Conservation (phyloP, 2,329 filamentous ascomycete species). For the Keithomyces neogunnii region DNA sequence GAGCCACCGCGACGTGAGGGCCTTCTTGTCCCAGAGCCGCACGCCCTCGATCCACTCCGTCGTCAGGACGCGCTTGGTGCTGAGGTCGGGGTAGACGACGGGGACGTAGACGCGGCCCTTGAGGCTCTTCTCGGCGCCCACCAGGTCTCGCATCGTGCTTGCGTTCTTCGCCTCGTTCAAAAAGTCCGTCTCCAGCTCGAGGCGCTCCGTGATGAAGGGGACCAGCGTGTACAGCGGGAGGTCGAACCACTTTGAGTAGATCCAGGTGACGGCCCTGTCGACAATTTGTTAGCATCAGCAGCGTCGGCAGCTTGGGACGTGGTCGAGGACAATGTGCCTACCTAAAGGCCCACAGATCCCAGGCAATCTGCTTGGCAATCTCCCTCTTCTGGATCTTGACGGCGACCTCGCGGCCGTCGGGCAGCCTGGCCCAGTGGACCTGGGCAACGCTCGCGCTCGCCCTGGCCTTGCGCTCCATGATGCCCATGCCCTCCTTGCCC, state of each 20-base stretch:
- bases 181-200: constrained; percentile 92
- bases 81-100: constrained; percentile 72
- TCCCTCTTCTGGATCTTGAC: constrained; percentile 96
- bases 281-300: neutral
- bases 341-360: constrained; percentile 96
- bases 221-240: constrained; percentile 88
- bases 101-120: constrained; percentile 82
- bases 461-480: constrained; percentile 52
- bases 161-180: constrained; percentile 84
- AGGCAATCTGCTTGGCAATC: constrained; percentile 81
- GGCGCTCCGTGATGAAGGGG: constrained; percentile 86
- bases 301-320: neutral
- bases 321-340: constrained; percentile 48
- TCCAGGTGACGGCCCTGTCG: constrained; percentile 63
- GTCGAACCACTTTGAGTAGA: constrained; percentile 84
- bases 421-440: constrained; percentile 85
- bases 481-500: constrained; percentile 57
- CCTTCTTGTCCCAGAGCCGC: constrained; percentile 82
- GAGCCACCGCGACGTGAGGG: constrained; percentile 68
- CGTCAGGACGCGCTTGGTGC: constrained; percentile 76
- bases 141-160: constrained; percentile 70
- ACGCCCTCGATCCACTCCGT: constrained; percentile 98
- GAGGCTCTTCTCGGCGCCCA: constrained; percentile 67
- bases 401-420: constrained; percentile 84
- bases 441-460: constrained; percentile 90